Base-by-base conservation (phyloP, 345 rosid genomes). In the Camelina neglecta region DNA sequence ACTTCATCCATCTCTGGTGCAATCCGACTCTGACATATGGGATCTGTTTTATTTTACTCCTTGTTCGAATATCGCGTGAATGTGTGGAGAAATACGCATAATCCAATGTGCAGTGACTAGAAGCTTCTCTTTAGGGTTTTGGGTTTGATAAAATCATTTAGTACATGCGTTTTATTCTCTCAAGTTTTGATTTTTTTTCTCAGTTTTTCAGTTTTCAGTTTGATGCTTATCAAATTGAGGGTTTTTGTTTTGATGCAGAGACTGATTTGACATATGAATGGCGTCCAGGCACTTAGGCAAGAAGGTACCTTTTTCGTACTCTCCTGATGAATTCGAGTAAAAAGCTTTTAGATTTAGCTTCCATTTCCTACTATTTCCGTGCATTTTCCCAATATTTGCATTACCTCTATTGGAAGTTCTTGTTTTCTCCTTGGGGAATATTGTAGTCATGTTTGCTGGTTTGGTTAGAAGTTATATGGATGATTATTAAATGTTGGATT, bases 271-370 rank as follows among this genome's bases (percentile, higher is more conserved):
- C 68, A 62, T 76, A 68, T 83, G 85, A 79, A 90, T 89, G 92
- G 90, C 95, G 75, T 85, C 84, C 73, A 82, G 75, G 72, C 75
- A 76, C 44, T 70, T 81, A 60, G 67, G 77, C 35, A 85, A 74
- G 71, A 84, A 74, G 87, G 95, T 86, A 77, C n/a, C 50, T 45
- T 35, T 68, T 39, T n/a, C 16, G 11, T 9, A 12, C 2, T 38
- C 24, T 9, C 7, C 24, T 10, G 15, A 39, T 4, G 36, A 8
- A 26, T 63, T 15, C 20, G 15, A 42, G 18, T 1, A 0, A 7
- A 65, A 47, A 3, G 60, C 3, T 58, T 47, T 7, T 12, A 53
- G 31, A 50, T 33, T 61, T 53, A 61, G 75, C 36, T 62, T 61
- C 24, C 50, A 4, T 29, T 65, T 71, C 61, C 8, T 20, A 20